phyloP scores from a whole-genome alignment of 345 rosid genomes.

The Hypericum androsaemum region DNA sequence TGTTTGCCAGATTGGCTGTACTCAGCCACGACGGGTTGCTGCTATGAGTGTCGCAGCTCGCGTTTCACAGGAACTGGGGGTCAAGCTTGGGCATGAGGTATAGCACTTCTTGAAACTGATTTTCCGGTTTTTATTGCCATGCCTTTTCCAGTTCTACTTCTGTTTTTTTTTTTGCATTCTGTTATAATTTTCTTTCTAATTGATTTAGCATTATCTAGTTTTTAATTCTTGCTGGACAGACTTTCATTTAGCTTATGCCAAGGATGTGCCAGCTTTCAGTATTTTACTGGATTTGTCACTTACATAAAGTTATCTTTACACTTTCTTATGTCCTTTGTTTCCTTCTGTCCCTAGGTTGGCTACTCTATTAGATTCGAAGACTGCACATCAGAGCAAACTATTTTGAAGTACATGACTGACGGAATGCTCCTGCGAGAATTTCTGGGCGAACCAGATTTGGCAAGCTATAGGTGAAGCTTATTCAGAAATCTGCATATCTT shows the following conservation, averaged over 20 bases:
- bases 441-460: conserved; percentile 87
- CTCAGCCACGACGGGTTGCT: conserved; percentile 95
- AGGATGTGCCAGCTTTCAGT: too few relatives aligned
- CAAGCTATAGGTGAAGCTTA: conserved; percentile 63
- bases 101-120: conserved; percentile 7
- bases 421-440: conserved; percentile 94
- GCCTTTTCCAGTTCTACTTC: neutral
- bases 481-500: neutral
- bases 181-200: neutral
- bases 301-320: too few relatives aligned
- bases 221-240: conserved; percentile 2
- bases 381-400: conserved; percentile 91
- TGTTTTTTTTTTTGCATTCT: neutral
- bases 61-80: conserved; percentile 97
- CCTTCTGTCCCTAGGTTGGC: conserved; percentile 50
- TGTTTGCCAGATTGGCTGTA: conserved; percentile 71
- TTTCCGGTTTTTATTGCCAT: neutral
- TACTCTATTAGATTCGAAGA: conserved; percentile 97
- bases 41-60: conserved; percentile 99
- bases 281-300: too few relatives aligned
- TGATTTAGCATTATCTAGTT: neutral
- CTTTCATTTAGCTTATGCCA: too few relatives aligned
- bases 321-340: conserved; percentile 5
- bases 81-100: conserved; percentile 97
- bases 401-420: conserved; percentile 93